Evolutionary conservation across 345 rosid genomes (phyloP).

Genomic region (Anastatica hierochuntica): DNA sequence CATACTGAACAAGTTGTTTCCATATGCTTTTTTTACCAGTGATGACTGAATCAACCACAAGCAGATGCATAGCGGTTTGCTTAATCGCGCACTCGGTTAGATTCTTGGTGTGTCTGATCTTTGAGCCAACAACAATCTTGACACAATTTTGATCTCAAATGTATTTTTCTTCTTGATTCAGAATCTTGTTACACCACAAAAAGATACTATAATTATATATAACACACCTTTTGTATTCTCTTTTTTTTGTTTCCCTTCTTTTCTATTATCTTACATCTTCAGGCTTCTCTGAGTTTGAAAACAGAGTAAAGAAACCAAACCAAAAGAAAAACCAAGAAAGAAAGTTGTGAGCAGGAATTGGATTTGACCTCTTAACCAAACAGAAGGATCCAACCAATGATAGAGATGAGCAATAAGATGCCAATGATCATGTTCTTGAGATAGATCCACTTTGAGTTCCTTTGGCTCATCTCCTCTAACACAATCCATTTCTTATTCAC

Average conservation of each 20-base stretch:
- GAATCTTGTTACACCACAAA: background rate
- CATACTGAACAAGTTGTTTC: background rate
- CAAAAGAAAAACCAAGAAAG: background rate
- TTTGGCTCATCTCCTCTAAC: background rate
- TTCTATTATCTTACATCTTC: background rate
- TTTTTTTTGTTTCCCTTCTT: background rate
- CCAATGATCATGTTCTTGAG: conserved; percentile 19
- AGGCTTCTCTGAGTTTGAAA: conserved; percentile 1
- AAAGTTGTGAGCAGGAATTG: no score
- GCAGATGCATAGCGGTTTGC: conserved; percentile 49
- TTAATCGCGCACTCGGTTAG: conserved; percentile 50
- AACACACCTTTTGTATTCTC: background rate
- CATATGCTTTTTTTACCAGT: conserved; percentile 32
- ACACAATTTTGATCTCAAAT: background rate
- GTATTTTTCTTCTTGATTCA: background rate
- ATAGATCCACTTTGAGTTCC: conserved; percentile 2
- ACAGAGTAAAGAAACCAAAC: background rate
- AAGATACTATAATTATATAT: background rate
- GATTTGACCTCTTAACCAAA: background rate
- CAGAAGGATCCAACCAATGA: conserved; percentile 13
- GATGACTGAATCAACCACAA: conserved; percentile 39
- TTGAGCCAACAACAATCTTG: conserved; percentile 9
- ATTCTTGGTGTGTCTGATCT: conserved; percentile 25
- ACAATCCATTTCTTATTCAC: conserved; percentile 17
- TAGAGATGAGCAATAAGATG: conserved; percentile 7